Base-by-base conservation (phyloP, 2,329 filamentous ascomycete genomes). In the Nemania bipapillata region DNA sequence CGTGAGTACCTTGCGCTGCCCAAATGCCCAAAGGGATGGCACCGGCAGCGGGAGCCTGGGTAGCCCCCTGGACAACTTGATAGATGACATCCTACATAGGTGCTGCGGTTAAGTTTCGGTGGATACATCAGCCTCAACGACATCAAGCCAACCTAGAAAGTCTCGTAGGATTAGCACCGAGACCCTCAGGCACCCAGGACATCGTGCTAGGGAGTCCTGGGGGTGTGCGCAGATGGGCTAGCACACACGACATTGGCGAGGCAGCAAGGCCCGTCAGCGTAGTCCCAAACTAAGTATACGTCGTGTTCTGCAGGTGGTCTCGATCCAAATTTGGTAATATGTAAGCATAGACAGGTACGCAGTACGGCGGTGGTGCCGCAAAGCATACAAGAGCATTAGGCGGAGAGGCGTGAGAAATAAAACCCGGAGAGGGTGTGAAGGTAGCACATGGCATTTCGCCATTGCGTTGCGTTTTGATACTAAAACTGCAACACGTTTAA, bases 271-370 rank as follows among this genome's bases (percentile, higher is more conserved):
- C n/a, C 40, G 59, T 67, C 58, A 56, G 62, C 61, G 20, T 54
- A 47, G 26, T 69, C 56, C 57, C 55, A 58, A 65, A 63, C 60
- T 68, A 60, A 65, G 65, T 32, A 65, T 68, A 70, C 47, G 54
- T 66, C 37, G 53, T 56, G 59, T 55, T 49, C 15, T 17, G 11
- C 37, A 3, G 30, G 30, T 32, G 56, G 55, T 11, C 32, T 63
- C 63, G 61, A 22, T 71, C 69, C 69, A 69, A 66, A 58, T 59
- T 66, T 71, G 69, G 69, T 66, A 61, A 66, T 69, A 69, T 64
- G 69, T 59, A 64, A 52, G 40, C 45, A 58, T 35, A 50, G 32
- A 62, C 45, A 49, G 45, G 62, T 40, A 60, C 35, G 37, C 65
- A 40, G 58, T 60, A 65, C 68, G 65, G 68, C 67, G 54, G 65